A percentile compares a stretch with the other conserved stretches of the same genome.
Conservation (phyloP, 306 rosid genomes). For the Vigna unguiculata region DNA sequence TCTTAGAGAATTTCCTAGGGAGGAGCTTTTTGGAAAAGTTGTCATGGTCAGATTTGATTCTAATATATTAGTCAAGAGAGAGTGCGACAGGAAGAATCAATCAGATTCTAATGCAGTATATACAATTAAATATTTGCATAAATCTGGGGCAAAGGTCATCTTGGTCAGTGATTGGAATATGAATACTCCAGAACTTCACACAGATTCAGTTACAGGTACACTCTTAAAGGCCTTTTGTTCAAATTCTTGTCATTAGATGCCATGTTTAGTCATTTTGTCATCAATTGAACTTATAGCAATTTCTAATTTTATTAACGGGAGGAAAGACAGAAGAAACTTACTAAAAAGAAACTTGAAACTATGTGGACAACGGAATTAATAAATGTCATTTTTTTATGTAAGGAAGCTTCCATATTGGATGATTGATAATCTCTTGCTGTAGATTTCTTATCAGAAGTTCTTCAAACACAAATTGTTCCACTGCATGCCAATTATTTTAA, state of each 20-base stretch:
- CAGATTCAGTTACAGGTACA: slow-evolving; percentile 68
- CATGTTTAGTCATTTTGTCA: background rate
- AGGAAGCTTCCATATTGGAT: slow-evolving; percentile 22
- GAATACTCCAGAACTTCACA: slow-evolving; percentile 45
- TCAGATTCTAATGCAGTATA: slow-evolving; percentile 53
- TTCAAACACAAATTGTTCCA: slow-evolving; percentile 69
- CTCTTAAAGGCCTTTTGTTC: slow-evolving; percentile 40
- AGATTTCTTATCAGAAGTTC: slow-evolving; percentile 67
- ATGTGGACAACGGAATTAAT: slow-evolving; percentile 4
- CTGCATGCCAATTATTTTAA: slow-evolving; percentile 49
- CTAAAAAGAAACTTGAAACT: slow-evolving; percentile 12
- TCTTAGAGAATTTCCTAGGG: slow-evolving; percentile 74
- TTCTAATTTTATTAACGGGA: slow-evolving; percentile 11
- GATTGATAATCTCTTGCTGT: slow-evolving; percentile 46
- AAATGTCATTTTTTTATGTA: slow-evolving; percentile 19
- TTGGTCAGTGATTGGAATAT: slow-evolving; percentile 77
- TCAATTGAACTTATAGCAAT: slow-evolving; percentile 21
- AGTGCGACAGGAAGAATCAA: slow-evolving; percentile 42
- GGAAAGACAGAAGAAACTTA: slow-evolving; percentile 26
- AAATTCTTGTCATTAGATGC: slow-evolving; percentile 35
- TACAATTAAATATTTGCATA: slow-evolving; percentile 70
- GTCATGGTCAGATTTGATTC: slow-evolving; percentile 89
- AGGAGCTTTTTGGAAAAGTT: slow-evolving; percentile 76
- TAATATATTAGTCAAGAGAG: slow-evolving; percentile 60
- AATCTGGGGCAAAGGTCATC: slow-evolving; percentile 70